Percentiles rank a stretch among this genome's conserved stretches.
phyloP scores from a whole-genome alignment of 805 yeast species.

The Hanseniaspora valbyensis region DNA sequence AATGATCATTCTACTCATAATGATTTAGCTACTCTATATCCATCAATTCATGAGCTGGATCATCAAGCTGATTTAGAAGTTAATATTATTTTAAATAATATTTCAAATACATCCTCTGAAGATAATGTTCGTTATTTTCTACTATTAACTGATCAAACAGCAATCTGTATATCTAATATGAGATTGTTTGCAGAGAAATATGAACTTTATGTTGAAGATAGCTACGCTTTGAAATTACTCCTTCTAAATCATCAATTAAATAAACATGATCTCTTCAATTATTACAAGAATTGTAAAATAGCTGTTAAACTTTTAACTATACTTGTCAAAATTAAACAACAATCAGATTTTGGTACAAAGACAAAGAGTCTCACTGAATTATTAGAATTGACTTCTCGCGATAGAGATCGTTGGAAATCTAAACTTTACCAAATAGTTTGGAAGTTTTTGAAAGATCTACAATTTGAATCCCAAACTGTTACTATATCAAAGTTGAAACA shows the following conservation, averaged over 20 bases:
- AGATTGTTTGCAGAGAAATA: conserved; percentile 4
- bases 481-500: conserved; percentile 12
- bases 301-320: conserved; percentile 8
- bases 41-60: conserved; percentile 12
- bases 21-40: not conserved
- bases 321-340: not conserved
- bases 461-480: conserved; percentile 13
- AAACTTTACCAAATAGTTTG: conserved; percentile 3
- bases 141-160: conserved; percentile 11
- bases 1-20: not conserved
- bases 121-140: conserved; percentile 2
- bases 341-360: conserved; percentile 1
- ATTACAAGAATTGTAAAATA: conserved; percentile 14
- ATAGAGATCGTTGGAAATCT: conserved; percentile 9
- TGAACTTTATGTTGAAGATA: not conserved
- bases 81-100: not conserved
- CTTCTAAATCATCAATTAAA: not conserved
- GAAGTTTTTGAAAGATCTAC: conserved; percentile 9
- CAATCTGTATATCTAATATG: conserved; percentile 15
- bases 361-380: not conserved
- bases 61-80: conserved; percentile 5
- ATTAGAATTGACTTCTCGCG: not conserved
- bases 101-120: not conserved
- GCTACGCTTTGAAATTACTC: not conserved
- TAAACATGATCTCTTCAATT: conserved; percentile 4